A percentile compares a stretch with the other conserved stretches of the same genome.
phyloP scores from a whole-genome alignment of 352 stramenopile species.

The Phytophthora megakarya region DNA sequence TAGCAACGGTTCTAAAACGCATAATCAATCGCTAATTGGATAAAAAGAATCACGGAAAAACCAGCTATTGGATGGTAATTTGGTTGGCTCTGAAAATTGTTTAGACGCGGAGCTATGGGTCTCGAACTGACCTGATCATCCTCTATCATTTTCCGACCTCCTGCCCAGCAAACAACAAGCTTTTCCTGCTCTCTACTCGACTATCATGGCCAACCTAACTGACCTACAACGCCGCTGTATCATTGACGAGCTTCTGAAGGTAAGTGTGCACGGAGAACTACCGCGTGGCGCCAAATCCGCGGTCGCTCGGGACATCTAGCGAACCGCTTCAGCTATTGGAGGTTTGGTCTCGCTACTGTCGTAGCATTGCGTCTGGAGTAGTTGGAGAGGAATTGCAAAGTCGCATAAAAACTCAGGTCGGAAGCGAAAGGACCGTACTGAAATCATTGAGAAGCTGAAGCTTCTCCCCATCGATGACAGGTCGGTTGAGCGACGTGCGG shows the following conservation, averaged over 20 bases:
- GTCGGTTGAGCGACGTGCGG: not conserved
- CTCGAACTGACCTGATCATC: not conserved
- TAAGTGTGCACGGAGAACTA: not conserved
- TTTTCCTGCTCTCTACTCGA: not conserved
- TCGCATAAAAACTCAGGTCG: not conserved
- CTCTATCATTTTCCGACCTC: not conserved
- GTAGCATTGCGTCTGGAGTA: not conserved
- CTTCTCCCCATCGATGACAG: not conserved
- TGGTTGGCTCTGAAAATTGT: not conserved
- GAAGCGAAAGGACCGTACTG: too few species aligned
- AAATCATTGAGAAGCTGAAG: not conserved
- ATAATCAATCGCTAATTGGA: not conserved
- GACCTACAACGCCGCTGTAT: not conserved
- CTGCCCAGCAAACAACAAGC: not conserved
- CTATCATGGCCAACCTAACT: not conserved
- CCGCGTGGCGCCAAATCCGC: not conserved
- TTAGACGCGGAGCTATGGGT: not conserved
- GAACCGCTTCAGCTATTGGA: not conserved
- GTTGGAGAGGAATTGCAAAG: not conserved
- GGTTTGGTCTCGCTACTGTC: not conserved
- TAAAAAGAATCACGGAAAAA: not conserved
- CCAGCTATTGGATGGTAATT: not conserved
- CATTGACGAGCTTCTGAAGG: not conserved
- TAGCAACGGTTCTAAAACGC: too few species aligned
- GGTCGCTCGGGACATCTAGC: not conserved